These are phyloP conservation scores for Arachnomyces sp. DNA, from an alignment of 2,329 filamentous ascomycete genomes.

Conservation along the genomic window DNA sequence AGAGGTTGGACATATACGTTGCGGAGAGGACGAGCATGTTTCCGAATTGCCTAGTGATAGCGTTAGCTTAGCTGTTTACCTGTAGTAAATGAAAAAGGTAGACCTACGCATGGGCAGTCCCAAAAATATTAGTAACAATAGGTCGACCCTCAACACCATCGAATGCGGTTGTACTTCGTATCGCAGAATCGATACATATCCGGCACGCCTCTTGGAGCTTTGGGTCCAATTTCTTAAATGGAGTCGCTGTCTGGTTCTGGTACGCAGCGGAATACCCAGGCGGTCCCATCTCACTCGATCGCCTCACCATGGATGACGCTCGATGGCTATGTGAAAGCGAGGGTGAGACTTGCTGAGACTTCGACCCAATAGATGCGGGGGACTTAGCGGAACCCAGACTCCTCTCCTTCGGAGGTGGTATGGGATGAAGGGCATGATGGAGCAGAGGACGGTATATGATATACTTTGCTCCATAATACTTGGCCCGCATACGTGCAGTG, in stretches of 20 bases:
- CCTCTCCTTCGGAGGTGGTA: constrained; percentile 22
- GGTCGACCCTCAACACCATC: constrained; percentile 55
- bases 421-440: constrained; percentile 49
- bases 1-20: constrained; percentile 61
- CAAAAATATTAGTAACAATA: constrained; percentile 92
- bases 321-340: constrained; percentile 24
- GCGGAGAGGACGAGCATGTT: constrained; percentile 88
- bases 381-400: constrained; percentile 22
- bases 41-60: constrained; percentile 72
- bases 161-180: constrained; percentile 80
- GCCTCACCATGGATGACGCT: constrained; percentile 23
- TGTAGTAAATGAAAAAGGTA: constrained; percentile 1
- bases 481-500: constrained; percentile 73
- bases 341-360: constrained; percentile 30
- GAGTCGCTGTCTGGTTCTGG: constrained; percentile 14
- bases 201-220: constrained; percentile 48
- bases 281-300: constrained; percentile 28
- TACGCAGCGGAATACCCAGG: constrained; percentile 18
- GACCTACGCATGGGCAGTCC: constrained; percentile 89
- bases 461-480: constrained; percentile 88
- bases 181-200: constrained; percentile 62
- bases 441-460: constrained; percentile 79
- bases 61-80: constrained; percentile 3
- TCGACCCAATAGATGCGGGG: constrained; percentile 22
- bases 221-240: constrained; percentile 31